Conservation (phyloP, 208 protist genomes). For the Plasmodiophora brassicae region DNA sequence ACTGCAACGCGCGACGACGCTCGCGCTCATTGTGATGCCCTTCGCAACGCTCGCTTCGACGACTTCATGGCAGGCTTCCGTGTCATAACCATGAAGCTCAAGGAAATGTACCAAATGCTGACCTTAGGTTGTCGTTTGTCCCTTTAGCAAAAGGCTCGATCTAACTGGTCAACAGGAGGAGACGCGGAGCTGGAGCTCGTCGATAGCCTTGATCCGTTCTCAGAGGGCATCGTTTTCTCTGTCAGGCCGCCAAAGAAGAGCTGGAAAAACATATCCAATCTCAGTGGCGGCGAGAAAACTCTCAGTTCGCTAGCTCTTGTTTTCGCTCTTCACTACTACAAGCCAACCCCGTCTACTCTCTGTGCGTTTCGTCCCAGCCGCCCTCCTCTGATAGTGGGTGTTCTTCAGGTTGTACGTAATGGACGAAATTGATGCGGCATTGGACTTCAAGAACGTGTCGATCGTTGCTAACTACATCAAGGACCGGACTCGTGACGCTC, state of each 20-base stretch:
- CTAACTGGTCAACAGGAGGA: conserved; percentile 81
- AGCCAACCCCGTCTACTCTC: conserved; percentile 63
- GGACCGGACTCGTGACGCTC: conserved; percentile 93
- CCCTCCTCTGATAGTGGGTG: background rate
- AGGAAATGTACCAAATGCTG: conserved; percentile 94
- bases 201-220: conserved; percentile 95
- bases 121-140: conserved; percentile 68
- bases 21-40: conserved; percentile 56
- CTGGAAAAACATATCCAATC: conserved; percentile 99
- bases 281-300: conserved; percentile 99
- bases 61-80: conserved; percentile 96
- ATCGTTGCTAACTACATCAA: conserved; percentile 92
- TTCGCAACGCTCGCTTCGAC: conserved; percentile 71
- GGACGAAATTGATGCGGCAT: conserved; percentile 99
- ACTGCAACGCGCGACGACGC: background rate
- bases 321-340: conserved; percentile 99
- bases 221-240: conserved; percentile 78
- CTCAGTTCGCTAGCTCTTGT: conserved; percentile 95
- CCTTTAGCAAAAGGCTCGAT: conserved; percentile 89
- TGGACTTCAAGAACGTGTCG: conserved; percentile 98
- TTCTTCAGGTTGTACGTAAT: conserved; percentile 99
- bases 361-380: no score
- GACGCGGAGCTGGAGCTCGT: conserved; percentile 99
- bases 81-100: conserved; percentile 90
- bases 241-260: conserved; percentile 99